A percentile compares a stretch with the other conserved stretches of the same genome.
Evolutionary conservation across 2,329 filamentous ascomycete species (phyloP).

Genomic region (Penicillium sp.): DNA sequence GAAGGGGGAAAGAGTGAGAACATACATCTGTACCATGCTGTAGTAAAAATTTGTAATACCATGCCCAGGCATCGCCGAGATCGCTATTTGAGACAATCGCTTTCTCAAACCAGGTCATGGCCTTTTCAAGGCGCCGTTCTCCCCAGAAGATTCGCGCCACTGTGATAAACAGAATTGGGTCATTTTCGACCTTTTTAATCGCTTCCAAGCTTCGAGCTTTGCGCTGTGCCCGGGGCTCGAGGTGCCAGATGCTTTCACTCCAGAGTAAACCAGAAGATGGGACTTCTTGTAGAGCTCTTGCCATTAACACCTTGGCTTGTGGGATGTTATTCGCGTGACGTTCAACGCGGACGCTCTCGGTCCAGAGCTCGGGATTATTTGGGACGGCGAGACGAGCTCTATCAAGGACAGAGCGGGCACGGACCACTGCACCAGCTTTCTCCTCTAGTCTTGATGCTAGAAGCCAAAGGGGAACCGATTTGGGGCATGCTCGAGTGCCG

Average conservation of each 20-base stretch:
- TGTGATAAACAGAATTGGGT: slow-evolving; percentile 84
- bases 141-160: slow-evolving; percentile 96
- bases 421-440: slow-evolving; percentile 79
- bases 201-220: slow-evolving; percentile 91
- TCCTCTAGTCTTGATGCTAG: slow-evolving; percentile 89
- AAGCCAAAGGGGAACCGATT: slow-evolving; percentile 86
- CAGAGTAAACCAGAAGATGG: slow-evolving; percentile 86
- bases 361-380: slow-evolving; percentile 84
- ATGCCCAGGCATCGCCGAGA: slow-evolving; percentile 92
- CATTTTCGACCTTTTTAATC: slow-evolving; percentile 95
- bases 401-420: slow-evolving; percentile 92
- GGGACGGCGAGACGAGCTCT: slow-evolving; percentile 86
- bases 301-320: slow-evolving; percentile 92
- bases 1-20: slow-evolving; percentile 18
- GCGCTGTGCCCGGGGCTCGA: slow-evolving; percentile 88
- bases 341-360: slow-evolving; percentile 92
- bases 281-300: slow-evolving; percentile 87
- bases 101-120: slow-evolving; percentile 96
- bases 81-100: slow-evolving; percentile 87
- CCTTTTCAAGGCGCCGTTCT: slow-evolving; percentile 89
- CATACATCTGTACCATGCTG: slow-evolving; percentile 84
- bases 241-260: slow-evolving; percentile 93
- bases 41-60: slow-evolving; percentile 92
- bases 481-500: slow-evolving; percentile 84
- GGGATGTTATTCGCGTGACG: slow-evolving; percentile 79